Percentiles rank a stretch among this genome's conserved stretches.
Conservation (phyloP, 2,329 filamentous ascomycete species). For the Neoarthrinium moseri region DNA sequence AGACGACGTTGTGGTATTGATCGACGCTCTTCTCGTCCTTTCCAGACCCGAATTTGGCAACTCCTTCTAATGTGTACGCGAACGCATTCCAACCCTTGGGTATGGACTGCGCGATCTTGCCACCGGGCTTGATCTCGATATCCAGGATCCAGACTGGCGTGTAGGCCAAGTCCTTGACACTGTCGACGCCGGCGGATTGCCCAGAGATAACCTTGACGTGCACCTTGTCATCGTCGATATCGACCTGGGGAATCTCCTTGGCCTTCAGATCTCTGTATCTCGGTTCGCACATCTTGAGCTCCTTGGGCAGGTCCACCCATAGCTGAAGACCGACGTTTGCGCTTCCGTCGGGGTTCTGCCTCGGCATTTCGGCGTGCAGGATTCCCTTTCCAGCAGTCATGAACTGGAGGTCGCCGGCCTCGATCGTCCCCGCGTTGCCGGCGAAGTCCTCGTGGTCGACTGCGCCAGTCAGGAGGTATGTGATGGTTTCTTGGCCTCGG, state of each 20-base stretch:
- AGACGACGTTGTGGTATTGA: constrained; percentile 86
- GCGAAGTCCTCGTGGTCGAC: constrained; percentile 35
- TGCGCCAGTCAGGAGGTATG: constrained; percentile 79
- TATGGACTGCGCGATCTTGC: constrained; percentile 70
- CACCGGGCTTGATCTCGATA: constrained; percentile 76
- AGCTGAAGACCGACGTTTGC: constrained; percentile 87
- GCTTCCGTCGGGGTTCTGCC: constrained; percentile 70
- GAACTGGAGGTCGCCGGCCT: constrained; percentile 89
- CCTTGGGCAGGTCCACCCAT: constrained; percentile 86
- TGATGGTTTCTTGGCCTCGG: constrained; percentile 75
- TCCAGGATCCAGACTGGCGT: constrained; percentile 97
- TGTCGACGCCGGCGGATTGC: constrained; percentile 79
- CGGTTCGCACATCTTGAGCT: constrained; percentile 85
- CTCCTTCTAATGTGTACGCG: constrained; percentile 78
- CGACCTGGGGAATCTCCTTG: constrained; percentile 74
- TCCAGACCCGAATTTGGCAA: constrained; percentile 59
- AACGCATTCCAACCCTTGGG: constrained; percentile 88
- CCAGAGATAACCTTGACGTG: constrained; percentile 89
- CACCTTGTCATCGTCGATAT: constrained; percentile 70
- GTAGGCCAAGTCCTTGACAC: constrained; percentile 86
- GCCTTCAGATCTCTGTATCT: constrained; percentile 84
- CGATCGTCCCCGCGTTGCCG: constrained; percentile 68
- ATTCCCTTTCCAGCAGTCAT: constrained; percentile 95
- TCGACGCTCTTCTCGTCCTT: constrained; percentile 52
- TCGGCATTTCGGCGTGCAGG: constrained; percentile 94